Evolutionary conservation across 2,329 filamentous ascomycete genomes (phyloP), one percentile per base, ranked within the genome.

Genomic region (Diatrype stigma): DNA sequence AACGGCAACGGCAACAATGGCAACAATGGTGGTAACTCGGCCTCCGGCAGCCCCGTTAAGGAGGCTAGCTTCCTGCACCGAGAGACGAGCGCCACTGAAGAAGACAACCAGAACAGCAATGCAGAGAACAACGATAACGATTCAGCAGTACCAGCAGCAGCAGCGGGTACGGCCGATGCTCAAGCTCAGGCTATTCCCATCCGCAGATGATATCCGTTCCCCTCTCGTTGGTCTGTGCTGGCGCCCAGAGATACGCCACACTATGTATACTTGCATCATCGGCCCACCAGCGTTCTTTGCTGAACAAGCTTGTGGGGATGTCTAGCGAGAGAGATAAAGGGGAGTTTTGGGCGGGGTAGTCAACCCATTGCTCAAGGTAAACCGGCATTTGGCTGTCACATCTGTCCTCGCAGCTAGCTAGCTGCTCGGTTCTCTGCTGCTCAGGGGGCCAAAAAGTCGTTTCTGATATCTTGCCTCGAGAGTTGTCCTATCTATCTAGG

Each of bases 31-130:
- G 26, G 22, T 51, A 64, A 62, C 59, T 62, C 69, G 56, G 67
- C 69, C 59, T 80, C 82, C 55, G 86, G 88, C 56, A 94, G 89
- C 68, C 92, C 93, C 2, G 83, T 94, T 62, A 96, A 96, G 75
- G 93, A 96, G 76, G 85, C 84, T 70, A 95, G 88, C 73, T 90
- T 90, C 68, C 75, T 96, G 66, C 85, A 96, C 68, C 82, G 89
- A 56, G 89, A 91, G 72, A 90, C 89, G 6, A 95, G 85, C 66
- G 82, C 73, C 48, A 84, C 63, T 21, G 60, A 63, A 11, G 58
- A 63, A 37, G 57, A 53, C 6, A 47, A 46, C 22, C 51, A 52
- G 8, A 30, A 46, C 55, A 66, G 73, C 46, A 73, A 73, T 53
- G 64, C 64, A 38, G 72, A 78, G 60, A 71, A 75, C 22, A 1